phyloP scores from a whole-genome alignment of 768 basidiomycete species.

The Calocybe cyanea region DNA sequence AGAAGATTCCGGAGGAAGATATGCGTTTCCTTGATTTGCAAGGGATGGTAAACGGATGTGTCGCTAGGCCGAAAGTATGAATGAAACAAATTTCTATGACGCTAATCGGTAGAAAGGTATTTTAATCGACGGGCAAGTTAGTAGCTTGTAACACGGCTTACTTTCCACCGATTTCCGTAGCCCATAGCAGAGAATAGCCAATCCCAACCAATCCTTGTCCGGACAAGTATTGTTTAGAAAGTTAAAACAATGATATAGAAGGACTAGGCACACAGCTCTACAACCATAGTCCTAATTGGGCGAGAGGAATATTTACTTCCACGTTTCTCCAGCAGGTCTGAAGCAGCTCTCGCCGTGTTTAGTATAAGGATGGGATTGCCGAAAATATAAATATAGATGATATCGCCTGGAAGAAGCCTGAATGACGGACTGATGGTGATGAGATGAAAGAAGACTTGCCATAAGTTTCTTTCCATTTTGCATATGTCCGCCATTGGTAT shows the following conservation, averaged over 20 bases:
- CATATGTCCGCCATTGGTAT: constrained; percentile 44
- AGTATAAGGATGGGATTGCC: constrained; percentile 45
- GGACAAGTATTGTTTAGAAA: constrained; percentile 1
- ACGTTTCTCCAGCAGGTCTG: constrained; percentile 44
- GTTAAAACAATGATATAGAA: neutral
- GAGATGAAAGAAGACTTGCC: constrained; percentile 23
- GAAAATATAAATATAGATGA: constrained; percentile 40
- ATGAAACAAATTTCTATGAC: constrained; percentile 35
- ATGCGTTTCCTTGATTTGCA: constrained; percentile 33
- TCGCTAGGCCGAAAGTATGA: constrained; percentile 30
- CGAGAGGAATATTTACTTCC: constrained; percentile 42
- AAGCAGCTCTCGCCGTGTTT: constrained; percentile 36
- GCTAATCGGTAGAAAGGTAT: constrained; percentile 25
- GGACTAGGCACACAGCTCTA: constrained; percentile 32
- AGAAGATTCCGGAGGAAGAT: constrained; percentile 34
- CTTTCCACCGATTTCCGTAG: constrained; percentile 22
- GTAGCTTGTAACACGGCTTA: neutral
- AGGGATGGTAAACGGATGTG: constrained; percentile 21
- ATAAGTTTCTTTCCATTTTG: constrained; percentile 38
- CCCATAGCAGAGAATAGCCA: constrained; percentile 38
- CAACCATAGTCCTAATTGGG: constrained; percentile 37
- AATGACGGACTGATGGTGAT: neutral
- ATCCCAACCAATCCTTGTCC: constrained; percentile 41
- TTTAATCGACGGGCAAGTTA: too few relatives aligned
- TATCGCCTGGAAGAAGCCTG: constrained; percentile 32